Evolutionary conservation across 805 yeast genomes (phyloP), one percentile per base, ranked within the genome.

Genomic region (Lipomyces starkeyi): DNA sequence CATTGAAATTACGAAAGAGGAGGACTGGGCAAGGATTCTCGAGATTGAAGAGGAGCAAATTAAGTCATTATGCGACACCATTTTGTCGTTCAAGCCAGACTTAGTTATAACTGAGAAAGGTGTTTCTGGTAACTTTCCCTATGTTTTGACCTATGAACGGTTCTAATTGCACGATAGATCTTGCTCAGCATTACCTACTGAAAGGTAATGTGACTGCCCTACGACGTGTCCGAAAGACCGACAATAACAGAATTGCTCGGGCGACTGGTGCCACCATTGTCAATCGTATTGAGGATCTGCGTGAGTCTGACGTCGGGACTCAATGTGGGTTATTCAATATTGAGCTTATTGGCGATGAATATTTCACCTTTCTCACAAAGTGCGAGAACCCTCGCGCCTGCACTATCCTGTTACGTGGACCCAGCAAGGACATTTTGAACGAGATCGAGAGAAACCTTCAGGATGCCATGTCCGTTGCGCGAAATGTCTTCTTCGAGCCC

Each of bases 1-100:
- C 80, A 91, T 95, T 74, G 99, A 95, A 82, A 93, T 95, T 79
- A 90, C 97, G 57, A 92, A 92, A 76, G 98, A 94, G 80, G 91
- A 88, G 71, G 99, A 95, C 81, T 95, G 98, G 98, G 89, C 89
- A 78, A 87, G 98, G 80, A 87, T 95, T 71, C 83, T 95, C 76
- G 93, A 94, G 82, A 94, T 95, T 77, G 99, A 95, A 82, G 99
- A 95, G 82, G 99, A 95, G 80, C 99, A 95, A 82, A 93, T 95
- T 71, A 90, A 90, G 76, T 75, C 85, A 64, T 82, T 94, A 83
- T 93, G 98, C 81, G 97, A 91, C 71, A 90, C 88, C 74, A 86
- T 95, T 69, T 83, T 93, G 72, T 85, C 88, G 68, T 87, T 91
- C 76, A 91, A 91, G 78, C 99, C 99, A 25, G 97, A 91, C 77